Evolutionary conservation across 768 basidiomycete genomes (phyloP), one percentile per base, ranked within the genome.

Genomic region (Rhizopogon sp.): DNA sequence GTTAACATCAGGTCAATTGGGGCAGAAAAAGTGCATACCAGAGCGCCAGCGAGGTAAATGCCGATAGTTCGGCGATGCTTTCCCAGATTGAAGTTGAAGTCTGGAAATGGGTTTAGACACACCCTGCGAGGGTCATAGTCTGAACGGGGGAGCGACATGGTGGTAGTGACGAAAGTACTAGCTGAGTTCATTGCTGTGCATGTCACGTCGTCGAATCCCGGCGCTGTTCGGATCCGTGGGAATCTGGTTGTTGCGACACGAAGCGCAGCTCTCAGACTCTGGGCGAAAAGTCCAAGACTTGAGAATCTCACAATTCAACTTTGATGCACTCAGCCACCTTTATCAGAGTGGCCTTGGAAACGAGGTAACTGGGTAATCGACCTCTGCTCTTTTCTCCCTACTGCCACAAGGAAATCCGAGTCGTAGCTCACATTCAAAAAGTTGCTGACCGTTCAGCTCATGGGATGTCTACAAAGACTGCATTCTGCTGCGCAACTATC

Each of bases 41-140:
- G 76, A 47, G 85, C 95, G 41, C 96, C 96, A 1, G 94, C 89
- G 54, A 93, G 74, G 70, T 98, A 98, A 10, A 98, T 88, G 17
- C 94, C 93, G 17, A 92, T 76, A 2, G 90, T 83, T 28, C 94
- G 76, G 58, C 85, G 84, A 71, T 93, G 84, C 68, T 78, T 90
- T 53, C 85, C 88, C 4, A 96, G 70, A 39, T 80, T 88, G 3
- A 96, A 69, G 39, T 80, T 80, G 44, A 89, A 59, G 37, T 85
- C 83, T 1, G 94, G 94, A 59, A 94, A 88, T 0, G 89, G 87
- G 74, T 93, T 90, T 58, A 94, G 62, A 66, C 91, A 95, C 39
- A 96, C 90, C 66, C 93, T 73, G 47, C 92, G 78, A 3, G 93
- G 93, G 74, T 95, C 93, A 59, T 93, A 94, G 64, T 83, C 72